Percentiles rank a stretch among this genome's conserved stretches.
phyloP scores from a whole-genome alignment of 345 rosid species.

The Iberis pinnata region DNA sequence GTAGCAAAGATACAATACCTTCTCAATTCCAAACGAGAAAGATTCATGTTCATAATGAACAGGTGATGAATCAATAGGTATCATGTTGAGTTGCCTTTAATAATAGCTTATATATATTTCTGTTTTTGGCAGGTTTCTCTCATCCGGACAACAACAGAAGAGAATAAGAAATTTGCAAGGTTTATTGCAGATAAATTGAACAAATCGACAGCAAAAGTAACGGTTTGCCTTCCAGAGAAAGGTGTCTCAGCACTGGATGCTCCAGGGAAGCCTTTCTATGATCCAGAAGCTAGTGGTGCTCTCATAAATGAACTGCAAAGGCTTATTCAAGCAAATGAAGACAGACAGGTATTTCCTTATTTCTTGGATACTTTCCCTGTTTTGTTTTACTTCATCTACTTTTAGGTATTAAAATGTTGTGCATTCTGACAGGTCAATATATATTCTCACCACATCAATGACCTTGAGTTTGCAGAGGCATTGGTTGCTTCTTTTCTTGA shows the following conservation, averaged over 20 bases:
- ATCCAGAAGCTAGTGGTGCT: conserved; percentile 60
- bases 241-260: conserved; percentile 88
- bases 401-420: conserved; percentile 17
- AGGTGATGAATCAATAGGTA: conserved; percentile 37
- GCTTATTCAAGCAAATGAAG: conserved; percentile 51
- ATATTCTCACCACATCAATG: conserved; percentile 68
- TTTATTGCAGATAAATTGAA: conserved; percentile 80
- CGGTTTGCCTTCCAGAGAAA: conserved; percentile 66
- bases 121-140: conserved; percentile 56
- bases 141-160: conserved; percentile 72
- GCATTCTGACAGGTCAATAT: conserved; percentile 45
- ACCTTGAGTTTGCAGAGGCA: conserved; percentile 70
- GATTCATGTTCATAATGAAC: conserved; percentile 70
- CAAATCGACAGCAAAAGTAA: conserved; percentile 55
- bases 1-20: conserved; percentile 68
- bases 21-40: conserved; percentile 54
- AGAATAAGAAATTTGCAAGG: conserved; percentile 60
- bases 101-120: not conserved
- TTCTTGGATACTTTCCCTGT: not conserved
- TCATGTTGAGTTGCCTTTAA: not conserved
- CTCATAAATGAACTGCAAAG: conserved; percentile 54
- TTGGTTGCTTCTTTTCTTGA: conserved; percentile 68
- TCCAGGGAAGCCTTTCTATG: conserved; percentile 66
- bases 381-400: conserved; percentile 13
- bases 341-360: conserved; percentile 46